Percentiles rank a stretch among this genome's conserved stretches.
Evolutionary conservation across 345 rosid species (phyloP).

Genomic region (Xanthoceras sorbifolium): DNA sequence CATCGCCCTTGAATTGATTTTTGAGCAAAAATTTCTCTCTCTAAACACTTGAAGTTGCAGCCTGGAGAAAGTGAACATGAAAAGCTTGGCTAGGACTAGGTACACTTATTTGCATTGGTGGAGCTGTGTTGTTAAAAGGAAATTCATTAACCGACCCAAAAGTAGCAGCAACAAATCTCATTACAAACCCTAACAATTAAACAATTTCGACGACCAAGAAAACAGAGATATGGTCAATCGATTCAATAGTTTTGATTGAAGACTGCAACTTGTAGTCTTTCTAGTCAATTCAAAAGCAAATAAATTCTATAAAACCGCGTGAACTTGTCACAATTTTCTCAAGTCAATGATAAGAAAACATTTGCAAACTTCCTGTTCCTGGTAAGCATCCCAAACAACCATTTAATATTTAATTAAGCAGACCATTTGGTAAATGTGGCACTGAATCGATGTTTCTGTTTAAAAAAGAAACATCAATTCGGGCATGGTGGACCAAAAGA

Average conservation of each 20-base stretch:
- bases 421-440: too few species aligned
- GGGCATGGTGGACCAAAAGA: too few species aligned
- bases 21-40: neutral
- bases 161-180: conserved; percentile 9
- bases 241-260: conserved; percentile 38
- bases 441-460: too few species aligned
- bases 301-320: neutral
- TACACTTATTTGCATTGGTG: conserved; percentile 51
- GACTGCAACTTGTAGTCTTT: conserved; percentile 39
- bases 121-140: conserved; percentile 65
- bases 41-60: conserved; percentile 28
- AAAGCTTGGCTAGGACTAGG: conserved; percentile 49
- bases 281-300: conserved; percentile 27
- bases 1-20: conserved; percentile 30
- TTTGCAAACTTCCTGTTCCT: neutral
- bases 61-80: conserved; percentile 50
- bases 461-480: too few species aligned
- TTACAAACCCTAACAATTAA: neutral
- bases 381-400: neutral
- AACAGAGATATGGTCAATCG: conserved; percentile 44
- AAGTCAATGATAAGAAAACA: too few species aligned
- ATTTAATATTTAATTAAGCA: too few species aligned
- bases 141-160: conserved; percentile 36
- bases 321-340: neutral
- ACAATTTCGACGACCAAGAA: conserved; percentile 7